Conservation (phyloP, 495 filamentous ascomycete genomes). For the Hapsidospora chrysogenum region DNA sequence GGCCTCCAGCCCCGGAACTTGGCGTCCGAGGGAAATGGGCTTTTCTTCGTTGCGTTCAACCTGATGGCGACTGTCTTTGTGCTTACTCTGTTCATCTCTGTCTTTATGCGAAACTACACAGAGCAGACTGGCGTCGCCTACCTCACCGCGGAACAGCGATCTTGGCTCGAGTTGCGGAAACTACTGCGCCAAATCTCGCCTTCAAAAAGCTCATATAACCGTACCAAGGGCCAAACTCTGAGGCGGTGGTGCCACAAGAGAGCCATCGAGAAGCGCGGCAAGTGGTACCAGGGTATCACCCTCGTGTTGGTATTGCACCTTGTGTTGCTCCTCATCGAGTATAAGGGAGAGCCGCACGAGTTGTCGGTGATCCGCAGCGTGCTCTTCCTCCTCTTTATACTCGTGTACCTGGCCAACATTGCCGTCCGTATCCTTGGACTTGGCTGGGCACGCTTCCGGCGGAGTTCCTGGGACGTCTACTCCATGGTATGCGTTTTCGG, state of each 20-base stretch:
- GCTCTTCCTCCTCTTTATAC: constrained; percentile 69
- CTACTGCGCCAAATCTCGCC: constrained; percentile 84
- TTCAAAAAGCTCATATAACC: constrained; percentile 69
- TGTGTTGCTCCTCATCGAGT: constrained; percentile 70
- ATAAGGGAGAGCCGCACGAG: constrained; percentile 47
- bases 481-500: constrained; percentile 76
- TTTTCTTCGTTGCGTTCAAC: constrained; percentile 96
- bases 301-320: constrained; percentile 65
- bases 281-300: constrained; percentile 77
- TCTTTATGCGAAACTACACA: constrained; percentile 99
- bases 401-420: constrained; percentile 76
- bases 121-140: constrained; percentile 97
- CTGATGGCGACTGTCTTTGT: constrained; percentile 94
- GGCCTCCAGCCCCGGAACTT: constrained; percentile 51
- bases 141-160: constrained; percentile 88
- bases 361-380: constrained; percentile 57
- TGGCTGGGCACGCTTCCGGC: constrained; percentile 82
- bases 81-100: constrained; percentile 92
- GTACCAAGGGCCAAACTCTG: constrained; percentile 49
- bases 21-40: constrained; percentile 61
- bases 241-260: constrained; percentile 87
- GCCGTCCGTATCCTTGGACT: constrained; percentile 72
- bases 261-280: constrained; percentile 85
- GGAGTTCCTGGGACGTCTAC: constrained; percentile 91
- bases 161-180: constrained; percentile 92